Base-by-base conservation (phyloP, 148 eudicot genomes). In the Simmondsia chinensis region DNA sequence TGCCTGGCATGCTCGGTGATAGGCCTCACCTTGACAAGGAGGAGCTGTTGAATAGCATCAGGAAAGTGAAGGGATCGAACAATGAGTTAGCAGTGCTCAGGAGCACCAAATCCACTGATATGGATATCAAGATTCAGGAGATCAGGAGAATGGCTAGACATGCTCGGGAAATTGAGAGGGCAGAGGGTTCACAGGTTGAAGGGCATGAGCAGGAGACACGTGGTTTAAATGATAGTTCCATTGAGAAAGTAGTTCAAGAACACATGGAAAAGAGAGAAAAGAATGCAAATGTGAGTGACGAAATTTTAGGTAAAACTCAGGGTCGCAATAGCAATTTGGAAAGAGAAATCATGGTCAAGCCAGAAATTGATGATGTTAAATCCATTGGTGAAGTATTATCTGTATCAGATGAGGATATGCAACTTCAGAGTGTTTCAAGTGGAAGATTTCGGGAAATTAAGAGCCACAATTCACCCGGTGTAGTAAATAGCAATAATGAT, bases 21-120 rank as follows among this genome's bases (percentile, higher is more conserved):
- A 84, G 80, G 72, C 94, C 95, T 55, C 49, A 12, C 33, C 70
- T 84, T 43, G 70, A 81, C 23, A 74, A 71, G 62, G 70, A 76
- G 43, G 72, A 57, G 52, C 61, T 84, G 36, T 50, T 68, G 65
- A 66, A 64, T 51, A 69, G 59, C 20, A 88, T 88, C 54, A 39
- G 48, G 40, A 62, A 63, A 47, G 74, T 68, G 24, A 72, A 67
- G 37, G 56, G 45, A 33, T 51, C 57, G 17, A 52, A 41, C 54
- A 39, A 49, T 42, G 45, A 25, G 51, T 6, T 66, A 34, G 64
- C 21, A 15, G 8, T 54, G 16, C 35, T 44, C 13, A 60, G 50
- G 52, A 47, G 26, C 14, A 17, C 30, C 4, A 34, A 32, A 14
- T 37, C 48, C 37, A 26, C 11, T 31, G 63, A 64, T 24, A 53